Percentiles rank a stretch among this genome's conserved stretches.
phyloP scores from a whole-genome alignment of 208 protist genomes.

The Leishmania martiniquensis region DNA sequence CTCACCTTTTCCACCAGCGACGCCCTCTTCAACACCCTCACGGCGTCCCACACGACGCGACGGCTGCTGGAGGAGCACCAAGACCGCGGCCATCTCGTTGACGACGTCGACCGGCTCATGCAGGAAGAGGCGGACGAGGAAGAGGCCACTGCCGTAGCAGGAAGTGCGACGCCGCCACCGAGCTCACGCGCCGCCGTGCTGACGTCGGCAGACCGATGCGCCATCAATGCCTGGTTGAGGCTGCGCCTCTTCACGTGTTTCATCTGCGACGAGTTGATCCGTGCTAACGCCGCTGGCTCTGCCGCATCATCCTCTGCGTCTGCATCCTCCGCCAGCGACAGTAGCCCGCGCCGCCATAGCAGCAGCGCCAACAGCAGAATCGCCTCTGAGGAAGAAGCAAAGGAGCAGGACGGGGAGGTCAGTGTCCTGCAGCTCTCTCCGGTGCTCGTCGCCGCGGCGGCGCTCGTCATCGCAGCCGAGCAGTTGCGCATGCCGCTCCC shows the following conservation, averaged over 20 bases:
- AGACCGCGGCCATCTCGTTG: constrained; percentile 26
- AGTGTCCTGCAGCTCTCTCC: constrained; percentile 34
- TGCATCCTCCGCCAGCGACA: constrained; percentile 11
- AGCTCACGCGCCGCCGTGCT: not conserved
- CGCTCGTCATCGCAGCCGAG: constrained; percentile 53
- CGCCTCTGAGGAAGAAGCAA: not conserved
- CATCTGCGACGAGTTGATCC: constrained; percentile 48
- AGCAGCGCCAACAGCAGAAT: not conserved
- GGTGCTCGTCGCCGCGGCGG: constrained; percentile 40
- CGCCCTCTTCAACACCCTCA: constrained; percentile 28
- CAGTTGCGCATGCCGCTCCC: constrained; percentile 43
- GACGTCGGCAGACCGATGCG: constrained; percentile 1
- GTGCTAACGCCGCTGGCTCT: constrained; percentile 17
- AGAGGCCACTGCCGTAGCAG: constrained; percentile 14
- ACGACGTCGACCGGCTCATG: constrained; percentile 26
- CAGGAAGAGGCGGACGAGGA: constrained; percentile 17
- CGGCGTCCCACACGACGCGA: constrained; percentile 26
- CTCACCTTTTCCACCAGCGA: constrained; percentile 51
- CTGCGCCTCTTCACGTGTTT: constrained; percentile 39
- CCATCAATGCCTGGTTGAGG: constrained; percentile 36
- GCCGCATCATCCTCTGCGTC: not conserved
- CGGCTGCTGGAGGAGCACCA: constrained; percentile 31
- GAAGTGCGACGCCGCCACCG: not conserved
- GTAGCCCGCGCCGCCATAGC: not conserved
- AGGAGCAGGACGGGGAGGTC: constrained; percentile 2